Evolutionary conservation across 306 rosid genomes (phyloP).

Genomic region (Inga oerstediana): DNA sequence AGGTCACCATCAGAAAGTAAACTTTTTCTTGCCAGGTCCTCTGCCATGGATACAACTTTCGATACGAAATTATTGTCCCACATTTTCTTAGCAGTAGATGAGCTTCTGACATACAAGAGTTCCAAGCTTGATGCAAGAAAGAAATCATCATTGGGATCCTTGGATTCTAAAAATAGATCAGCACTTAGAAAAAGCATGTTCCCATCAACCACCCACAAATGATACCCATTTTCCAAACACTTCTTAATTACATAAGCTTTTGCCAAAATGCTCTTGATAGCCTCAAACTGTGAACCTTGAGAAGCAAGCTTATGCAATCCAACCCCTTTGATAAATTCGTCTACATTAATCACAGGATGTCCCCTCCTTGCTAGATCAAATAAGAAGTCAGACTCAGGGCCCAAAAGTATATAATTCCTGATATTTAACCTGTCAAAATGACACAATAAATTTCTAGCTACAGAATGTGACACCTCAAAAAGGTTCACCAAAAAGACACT

Average conservation of each 20-base stretch:
- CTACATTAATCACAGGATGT: constrained; percentile 62
- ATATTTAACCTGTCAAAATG: constrained; percentile 81
- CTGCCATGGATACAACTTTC: constrained; percentile 40
- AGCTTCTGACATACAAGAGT: constrained; percentile 56
- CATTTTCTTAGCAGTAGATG: constrained; percentile 52
- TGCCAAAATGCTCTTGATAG: constrained; percentile 50
- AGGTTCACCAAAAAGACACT: constrained; percentile 61
- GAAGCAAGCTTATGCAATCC: constrained; percentile 47
- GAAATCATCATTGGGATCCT: constrained; percentile 45
- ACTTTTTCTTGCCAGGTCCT: constrained; percentile 47
- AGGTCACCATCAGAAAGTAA: constrained; percentile 32
- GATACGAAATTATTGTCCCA: constrained; percentile 49
- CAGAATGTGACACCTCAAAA: constrained; percentile 53
- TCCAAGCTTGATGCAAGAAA: constrained; percentile 52
- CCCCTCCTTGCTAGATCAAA: constrained; percentile 87
- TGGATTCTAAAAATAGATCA: constrained; percentile 36
- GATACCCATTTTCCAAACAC: constrained; percentile 60
- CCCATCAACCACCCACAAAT: constrained; percentile 65
- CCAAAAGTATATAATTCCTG: constrained; percentile 65
- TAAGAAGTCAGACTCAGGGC: constrained; percentile 60
- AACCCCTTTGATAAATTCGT: constrained; percentile 54
- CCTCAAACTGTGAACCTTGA: constrained; percentile 43
- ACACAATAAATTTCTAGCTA: constrained; percentile 70
- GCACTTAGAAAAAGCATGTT: constrained; percentile 59
- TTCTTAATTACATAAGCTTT: constrained; percentile 56